These are phyloP conservation scores for Pseudonitzschia multistriata DNA, from an alignment of 108 stramenopile species.

Conservation along the genomic window DNA sequence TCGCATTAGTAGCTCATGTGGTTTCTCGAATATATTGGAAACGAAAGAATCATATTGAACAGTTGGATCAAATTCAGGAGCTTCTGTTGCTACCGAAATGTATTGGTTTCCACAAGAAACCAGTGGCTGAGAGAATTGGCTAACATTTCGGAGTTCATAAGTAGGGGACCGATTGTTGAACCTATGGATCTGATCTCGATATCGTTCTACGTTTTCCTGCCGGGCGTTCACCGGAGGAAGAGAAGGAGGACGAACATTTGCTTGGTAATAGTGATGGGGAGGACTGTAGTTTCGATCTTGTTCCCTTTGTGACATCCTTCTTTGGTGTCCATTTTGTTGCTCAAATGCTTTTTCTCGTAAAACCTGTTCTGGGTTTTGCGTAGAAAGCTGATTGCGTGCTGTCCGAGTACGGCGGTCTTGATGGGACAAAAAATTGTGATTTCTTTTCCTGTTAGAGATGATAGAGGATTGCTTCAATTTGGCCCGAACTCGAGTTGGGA, in stretches of 20 bases:
- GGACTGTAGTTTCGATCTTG: background rate
- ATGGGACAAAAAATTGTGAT: background rate
- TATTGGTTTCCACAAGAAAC: background rate
- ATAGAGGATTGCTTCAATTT: slow-evolving; percentile 10
- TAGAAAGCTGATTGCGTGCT: background rate
- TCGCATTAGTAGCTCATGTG: background rate
- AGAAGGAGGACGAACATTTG: background rate
- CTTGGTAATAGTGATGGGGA: background rate
- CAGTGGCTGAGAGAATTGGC: background rate
- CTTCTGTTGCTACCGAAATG: background rate
- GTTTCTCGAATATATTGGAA: background rate
- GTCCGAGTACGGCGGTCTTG: background rate
- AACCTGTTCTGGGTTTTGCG: background rate
- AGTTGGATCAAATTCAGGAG: background rate
- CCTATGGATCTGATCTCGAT: background rate
- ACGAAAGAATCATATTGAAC: background rate
- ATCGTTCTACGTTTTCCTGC: background rate
- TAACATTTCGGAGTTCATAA: background rate
- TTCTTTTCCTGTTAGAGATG: background rate
- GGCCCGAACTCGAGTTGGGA: background rate
- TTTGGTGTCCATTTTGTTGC: background rate
- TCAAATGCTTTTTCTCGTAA: slow-evolving; percentile 14
- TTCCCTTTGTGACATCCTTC: background rate
- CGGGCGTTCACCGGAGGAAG: background rate
- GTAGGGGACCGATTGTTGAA: background rate